phyloP scores from a whole-genome alignment of 768 basidiomycete species.

The Phlebiopsis flavidoalba region DNA sequence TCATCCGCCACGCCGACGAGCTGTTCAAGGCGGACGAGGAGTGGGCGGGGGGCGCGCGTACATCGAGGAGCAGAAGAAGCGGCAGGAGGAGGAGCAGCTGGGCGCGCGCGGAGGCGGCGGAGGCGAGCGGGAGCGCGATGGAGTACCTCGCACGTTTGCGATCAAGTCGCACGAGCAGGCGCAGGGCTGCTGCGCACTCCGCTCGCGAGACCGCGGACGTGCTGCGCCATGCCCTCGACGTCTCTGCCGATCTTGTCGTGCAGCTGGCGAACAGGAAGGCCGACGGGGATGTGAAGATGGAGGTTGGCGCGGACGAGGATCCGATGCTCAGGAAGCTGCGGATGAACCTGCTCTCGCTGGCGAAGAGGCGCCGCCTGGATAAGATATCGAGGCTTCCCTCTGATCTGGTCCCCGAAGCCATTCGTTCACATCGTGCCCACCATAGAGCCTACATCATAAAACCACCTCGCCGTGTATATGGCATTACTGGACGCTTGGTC shows the following conservation, averaged over 20 bases:
- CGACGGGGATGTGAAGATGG: conserved; percentile 7
- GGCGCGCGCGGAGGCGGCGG: conserved; percentile 20
- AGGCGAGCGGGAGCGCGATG: conserved; percentile 23
- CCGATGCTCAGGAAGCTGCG: conserved; percentile 51
- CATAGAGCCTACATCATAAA: not conserved
- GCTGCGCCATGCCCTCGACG: conserved; percentile 51
- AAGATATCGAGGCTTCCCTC: conserved; percentile 59
- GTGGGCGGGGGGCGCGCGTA: conserved; percentile 28
- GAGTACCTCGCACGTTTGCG: conserved; percentile 25
- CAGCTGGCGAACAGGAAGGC: conserved; percentile 25
- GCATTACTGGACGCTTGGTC: not conserved
- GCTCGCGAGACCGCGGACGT: conserved; percentile 25
- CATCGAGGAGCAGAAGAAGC: conserved; percentile 27
- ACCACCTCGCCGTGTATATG: not conserved
- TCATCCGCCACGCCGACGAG: conserved; percentile 38
- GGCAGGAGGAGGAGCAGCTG: conserved; percentile 26
- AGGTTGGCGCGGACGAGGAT: conserved; percentile 42
- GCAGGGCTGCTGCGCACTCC: conserved; percentile 16
- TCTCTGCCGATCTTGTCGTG: conserved; percentile 49
- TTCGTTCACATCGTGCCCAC: conserved; percentile 63
- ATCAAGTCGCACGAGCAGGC: conserved; percentile 24
- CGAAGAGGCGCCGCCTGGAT: conserved; percentile 75
- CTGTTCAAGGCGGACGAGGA: conserved; percentile 32
- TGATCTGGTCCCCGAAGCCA: conserved; percentile 61
- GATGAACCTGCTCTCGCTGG: conserved; percentile 70